Evolutionary conservation across 2,329 filamentous ascomycete genomes (phyloP), one percentile per base, ranked within the genome.

Genomic region (Monosporascus sp.): DNA sequence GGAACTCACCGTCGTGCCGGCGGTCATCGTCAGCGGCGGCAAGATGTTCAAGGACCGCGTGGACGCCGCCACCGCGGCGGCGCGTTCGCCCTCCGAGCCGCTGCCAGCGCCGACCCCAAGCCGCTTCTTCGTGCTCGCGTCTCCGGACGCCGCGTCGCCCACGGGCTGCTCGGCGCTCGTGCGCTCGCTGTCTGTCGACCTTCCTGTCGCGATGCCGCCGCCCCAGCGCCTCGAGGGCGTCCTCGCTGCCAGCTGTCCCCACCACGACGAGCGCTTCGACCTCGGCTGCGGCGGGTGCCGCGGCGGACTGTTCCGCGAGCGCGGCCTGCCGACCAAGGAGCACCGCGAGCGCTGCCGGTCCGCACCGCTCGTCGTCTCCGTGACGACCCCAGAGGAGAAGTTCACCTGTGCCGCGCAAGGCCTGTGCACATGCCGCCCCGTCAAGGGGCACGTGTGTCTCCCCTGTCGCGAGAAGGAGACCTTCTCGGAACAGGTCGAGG

Each of bases 171-270:
- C 52, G 1, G 56, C 35, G 14, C 50, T 41, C 38, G 54, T 57
- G 5, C n/a, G 9, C 18, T 57, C 55, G 2, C 55, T 50, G 1
- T 52, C 57, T 1, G 48, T 41, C 38, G 38, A 57, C 41, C 18
- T 45, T 5, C 35, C 22, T 35, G 50, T 57, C 15, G 5, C 39
- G 0, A 25, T 57, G 3, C 57, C 57, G 2, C 54, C 57, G 0
- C 57, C 57, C 3, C 49, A 39, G 17, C 52, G 53, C 3, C 50
- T 51, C 39, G 45, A 58, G 11, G 55, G 55, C 18, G 46, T 59
- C 3, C 25, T 17, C 49, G 18, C 20, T 17, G 7, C 54, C 54
- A 1, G 31, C 45, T 46, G 35, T n/a, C 36, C 25, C 2, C 45
- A 31, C n/a, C 49, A 53, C 31, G 24, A 27, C n/a, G 24, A 38